Percentiles rank a stretch among this genome's conserved stretches.
Evolutionary conservation across 768 basidiomycete genomes (phyloP).

Genomic region (Fistulinella prunicolor): DNA sequence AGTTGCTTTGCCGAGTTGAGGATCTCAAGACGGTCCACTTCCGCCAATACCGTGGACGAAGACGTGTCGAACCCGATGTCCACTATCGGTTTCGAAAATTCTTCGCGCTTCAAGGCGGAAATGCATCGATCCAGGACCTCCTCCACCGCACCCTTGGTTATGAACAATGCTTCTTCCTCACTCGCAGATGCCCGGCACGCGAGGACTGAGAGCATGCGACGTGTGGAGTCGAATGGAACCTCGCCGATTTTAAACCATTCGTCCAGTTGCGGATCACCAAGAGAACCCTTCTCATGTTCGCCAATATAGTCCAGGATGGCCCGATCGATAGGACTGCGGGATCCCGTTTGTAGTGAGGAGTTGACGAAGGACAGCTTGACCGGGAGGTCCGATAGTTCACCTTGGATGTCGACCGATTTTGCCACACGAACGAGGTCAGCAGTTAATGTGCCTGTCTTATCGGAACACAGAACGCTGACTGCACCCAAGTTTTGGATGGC

Average conservation of each 20-base stretch:
- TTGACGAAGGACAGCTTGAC: slow-evolving; percentile 31
- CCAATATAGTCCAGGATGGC: slow-evolving; percentile 31
- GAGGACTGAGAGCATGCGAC: slow-evolving; percentile 35
- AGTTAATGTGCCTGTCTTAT: slow-evolving; percentile 65
- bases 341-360: slow-evolving; percentile 33
- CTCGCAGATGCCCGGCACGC: slow-evolving; percentile 23
- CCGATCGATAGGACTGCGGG: slow-evolving; percentile 36
- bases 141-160: slow-evolving; percentile 33
- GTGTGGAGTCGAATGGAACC: slow-evolving; percentile 36
- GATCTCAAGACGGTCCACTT: slow-evolving; percentile 18
- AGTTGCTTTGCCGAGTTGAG: slow-evolving; percentile 26
- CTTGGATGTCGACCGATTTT: slow-evolving; percentile 23
- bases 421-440: slow-evolving; percentile 37
- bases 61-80: slow-evolving; percentile 18
- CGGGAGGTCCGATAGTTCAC: slow-evolving; percentile 24
- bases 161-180: slow-evolving; percentile 21
- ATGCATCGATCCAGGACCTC: slow-evolving; percentile 32
- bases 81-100: slow-evolving; percentile 10
- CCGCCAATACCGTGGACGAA: slow-evolving; percentile 16
- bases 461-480: slow-evolving; percentile 53
- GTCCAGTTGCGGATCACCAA: slow-evolving; percentile 8
- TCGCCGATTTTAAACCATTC: slow-evolving; percentile 33
- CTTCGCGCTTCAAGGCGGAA: slow-evolving; percentile 17
- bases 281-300: slow-evolving; percentile 11
- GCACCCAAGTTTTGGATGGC: slow-evolving; percentile 61